phyloP scores from a whole-genome alignment of 1,139 yeast species.

The Geotrichum fermentans region DNA sequence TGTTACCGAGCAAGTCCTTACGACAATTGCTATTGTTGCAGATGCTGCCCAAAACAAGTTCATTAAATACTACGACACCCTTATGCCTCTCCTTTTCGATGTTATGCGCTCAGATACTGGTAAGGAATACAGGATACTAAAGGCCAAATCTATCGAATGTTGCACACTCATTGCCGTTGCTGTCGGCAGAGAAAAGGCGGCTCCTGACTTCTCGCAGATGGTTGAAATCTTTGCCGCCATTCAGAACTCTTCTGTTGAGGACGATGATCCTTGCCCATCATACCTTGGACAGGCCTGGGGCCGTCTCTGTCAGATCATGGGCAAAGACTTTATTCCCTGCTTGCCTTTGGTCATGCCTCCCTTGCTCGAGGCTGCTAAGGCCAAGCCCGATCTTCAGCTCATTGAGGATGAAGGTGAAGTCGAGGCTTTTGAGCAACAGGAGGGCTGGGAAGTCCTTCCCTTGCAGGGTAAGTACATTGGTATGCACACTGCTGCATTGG shows the following conservation, averaged over 20 bases:
- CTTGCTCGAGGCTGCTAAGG: slow-evolving; percentile 74
- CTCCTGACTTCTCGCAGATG: slow-evolving; percentile 68
- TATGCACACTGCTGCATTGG: slow-evolving; percentile 84
- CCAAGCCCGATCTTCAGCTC: slow-evolving; percentile 81
- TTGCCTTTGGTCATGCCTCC: slow-evolving; percentile 89
- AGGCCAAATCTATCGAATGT: slow-evolving; percentile 94
- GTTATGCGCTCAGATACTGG: slow-evolving; percentile 78
- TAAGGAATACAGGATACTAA: slow-evolving; percentile 69
- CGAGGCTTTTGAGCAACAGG: slow-evolving; percentile 75
- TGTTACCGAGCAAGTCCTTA: slow-evolving; percentile 94
- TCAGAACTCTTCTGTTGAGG: slow-evolving; percentile 45
- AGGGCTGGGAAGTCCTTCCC: slow-evolving; percentile 93
- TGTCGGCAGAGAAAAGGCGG: slow-evolving; percentile 89
- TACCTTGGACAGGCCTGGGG: slow-evolving; percentile 97
- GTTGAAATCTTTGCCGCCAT: slow-evolving; percentile 68
- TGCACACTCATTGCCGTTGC: slow-evolving; percentile 91
- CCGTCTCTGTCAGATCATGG: slow-evolving; percentile 79
- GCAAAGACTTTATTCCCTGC: slow-evolving; percentile 81
- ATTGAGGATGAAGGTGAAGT: slow-evolving; percentile 84
- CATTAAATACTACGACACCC: slow-evolving; percentile 84
- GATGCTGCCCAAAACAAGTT: slow-evolving; percentile 94
- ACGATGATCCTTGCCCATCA: slow-evolving; percentile 80
- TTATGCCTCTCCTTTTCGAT: slow-evolving; percentile 83
- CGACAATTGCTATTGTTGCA: slow-evolving; percentile 95
- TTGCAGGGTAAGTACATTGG: slow-evolving; percentile 91